These are phyloP conservation scores for Neoboletus magnificus DNA, from an alignment of 768 basidiomycete genomes.

Conservation along the genomic window DNA sequence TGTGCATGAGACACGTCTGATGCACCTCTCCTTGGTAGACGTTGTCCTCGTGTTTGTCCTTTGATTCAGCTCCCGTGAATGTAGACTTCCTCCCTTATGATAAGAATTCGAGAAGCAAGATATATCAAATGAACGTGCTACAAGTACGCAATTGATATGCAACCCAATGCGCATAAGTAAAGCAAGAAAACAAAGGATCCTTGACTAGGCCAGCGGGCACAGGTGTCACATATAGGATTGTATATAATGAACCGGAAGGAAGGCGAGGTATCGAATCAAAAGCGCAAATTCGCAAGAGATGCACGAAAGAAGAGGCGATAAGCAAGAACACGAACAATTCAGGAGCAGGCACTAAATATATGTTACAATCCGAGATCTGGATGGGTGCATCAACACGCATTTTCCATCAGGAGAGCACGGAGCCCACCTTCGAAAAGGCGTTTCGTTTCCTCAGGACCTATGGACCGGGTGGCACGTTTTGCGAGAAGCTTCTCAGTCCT, in stretches of 20 bases:
- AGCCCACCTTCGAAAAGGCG: slow-evolving; percentile 68
- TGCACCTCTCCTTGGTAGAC: not conserved
- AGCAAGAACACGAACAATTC: slow-evolving; percentile 20
- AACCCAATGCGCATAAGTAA: slow-evolving; percentile 17
- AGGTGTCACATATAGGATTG: slow-evolving; percentile 19
- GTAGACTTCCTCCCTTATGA: not conserved
- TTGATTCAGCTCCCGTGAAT: slow-evolving; percentile 4
- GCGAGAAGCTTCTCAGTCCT: slow-evolving; percentile 89
- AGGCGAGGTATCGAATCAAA: slow-evolving; percentile 4
- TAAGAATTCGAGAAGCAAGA: slow-evolving; percentile 16
- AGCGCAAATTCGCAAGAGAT: slow-evolving; percentile 5
- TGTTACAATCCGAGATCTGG: slow-evolving; percentile 47
- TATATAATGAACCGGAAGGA: slow-evolving; percentile 7
- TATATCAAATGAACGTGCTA: slow-evolving; percentile 23
- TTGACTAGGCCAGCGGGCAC: slow-evolving; percentile 9
- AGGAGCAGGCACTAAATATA: slow-evolving; percentile 23
- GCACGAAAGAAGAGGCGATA: slow-evolving; percentile 13
- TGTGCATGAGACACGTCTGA: slow-evolving; percentile 10
- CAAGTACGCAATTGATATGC: slow-evolving; percentile 20
- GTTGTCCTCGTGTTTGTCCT: slow-evolving; percentile 3
- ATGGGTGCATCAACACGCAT: slow-evolving; percentile 21
- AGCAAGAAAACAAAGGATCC: slow-evolving; percentile 25
- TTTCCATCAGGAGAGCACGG: slow-evolving; percentile 17
- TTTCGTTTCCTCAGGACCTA: slow-evolving; percentile 70
- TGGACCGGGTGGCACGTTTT: slow-evolving; percentile 75